phyloP scores from a whole-genome alignment of 805 yeast species.

The Suhomyces tanzawaensis region DNA sequence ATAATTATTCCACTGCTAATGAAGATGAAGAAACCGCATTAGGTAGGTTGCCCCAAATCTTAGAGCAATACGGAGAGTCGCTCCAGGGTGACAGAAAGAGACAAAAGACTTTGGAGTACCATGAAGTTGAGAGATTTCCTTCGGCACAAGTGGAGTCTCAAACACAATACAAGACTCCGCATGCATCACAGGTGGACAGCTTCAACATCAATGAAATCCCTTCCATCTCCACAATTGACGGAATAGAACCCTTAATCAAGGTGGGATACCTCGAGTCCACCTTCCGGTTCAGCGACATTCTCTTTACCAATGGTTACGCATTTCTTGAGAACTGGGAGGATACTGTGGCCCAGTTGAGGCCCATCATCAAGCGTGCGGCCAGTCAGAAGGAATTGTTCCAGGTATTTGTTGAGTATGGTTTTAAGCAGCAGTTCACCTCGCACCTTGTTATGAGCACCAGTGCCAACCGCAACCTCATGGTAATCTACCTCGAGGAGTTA shows the following conservation, averaged over 20 bases:
- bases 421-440: slow-evolving; percentile 9
- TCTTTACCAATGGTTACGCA: slow-evolving; percentile 2
- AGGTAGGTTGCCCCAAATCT: neutral
- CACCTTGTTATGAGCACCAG: slow-evolving; percentile 10
- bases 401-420: slow-evolving; percentile 9
- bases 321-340: slow-evolving; percentile 4
- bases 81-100: neutral
- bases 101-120: neutral
- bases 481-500: slow-evolving; percentile 2
- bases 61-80: neutral
- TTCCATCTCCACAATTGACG: neutral
- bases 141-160: neutral
- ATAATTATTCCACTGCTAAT: slow-evolving; percentile 5
- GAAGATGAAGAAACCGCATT: slow-evolving; percentile 1
- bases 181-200: neutral
- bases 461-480: slow-evolving; percentile 6
- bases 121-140: neutral
- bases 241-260: neutral
- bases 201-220: neutral
- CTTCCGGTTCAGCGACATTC: slow-evolving; percentile 2
- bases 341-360: slow-evolving; percentile 4
- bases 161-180: slow-evolving; percentile 1
- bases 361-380: slow-evolving; percentile 1
- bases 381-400: slow-evolving; percentile 4
- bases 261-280: slow-evolving; percentile 7